Percentiles rank a stretch among this genome's conserved stretches.
Conservation (phyloP, 139 green algal genomes). For the Chlorella sp. region DNA sequence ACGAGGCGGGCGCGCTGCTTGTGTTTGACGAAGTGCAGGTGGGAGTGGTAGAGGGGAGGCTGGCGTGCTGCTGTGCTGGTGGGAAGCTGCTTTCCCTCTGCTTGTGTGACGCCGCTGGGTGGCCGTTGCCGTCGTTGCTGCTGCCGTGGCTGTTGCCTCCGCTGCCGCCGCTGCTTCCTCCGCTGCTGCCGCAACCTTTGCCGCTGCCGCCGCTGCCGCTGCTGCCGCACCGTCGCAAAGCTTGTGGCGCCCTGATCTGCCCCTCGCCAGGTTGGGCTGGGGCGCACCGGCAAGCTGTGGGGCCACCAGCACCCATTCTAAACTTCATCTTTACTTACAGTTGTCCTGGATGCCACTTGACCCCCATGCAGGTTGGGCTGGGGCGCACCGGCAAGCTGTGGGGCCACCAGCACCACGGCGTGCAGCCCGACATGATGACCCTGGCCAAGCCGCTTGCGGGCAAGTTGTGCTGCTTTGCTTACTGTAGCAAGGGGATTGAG, state of each 20-base stretch:
- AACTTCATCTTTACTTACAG: too few relatives aligned
- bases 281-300: slow-evolving; percentile 92
- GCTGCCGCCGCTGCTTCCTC: neutral
- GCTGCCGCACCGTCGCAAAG: neutral
- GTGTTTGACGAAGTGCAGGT: slow-evolving; percentile 98
- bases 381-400: slow-evolving; percentile 93
- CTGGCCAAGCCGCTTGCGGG: slow-evolving; percentile 97
- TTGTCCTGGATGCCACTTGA: too few relatives aligned
- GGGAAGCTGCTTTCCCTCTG: too few relatives aligned
- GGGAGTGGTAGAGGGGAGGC: neutral
- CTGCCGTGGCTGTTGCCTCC: neutral
- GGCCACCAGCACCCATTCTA: too few relatives aligned
- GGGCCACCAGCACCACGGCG: slow-evolving; percentile 87
- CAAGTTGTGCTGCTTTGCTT: neutral
- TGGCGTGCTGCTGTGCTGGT: too few relatives aligned
- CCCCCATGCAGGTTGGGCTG: slow-evolving; percentile 60
- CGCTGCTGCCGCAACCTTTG: neutral
- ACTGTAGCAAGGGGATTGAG: neutral
- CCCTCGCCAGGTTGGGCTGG: slow-evolving; percentile 74
- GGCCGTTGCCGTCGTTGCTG: too few relatives aligned
- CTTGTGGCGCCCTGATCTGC: too few relatives aligned
- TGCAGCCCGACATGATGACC: slow-evolving; percentile 97
- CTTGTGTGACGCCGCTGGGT: too few relatives aligned
- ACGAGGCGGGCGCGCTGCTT: slow-evolving; percentile 92
- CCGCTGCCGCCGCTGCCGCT: too few relatives aligned